phyloP scores from a whole-genome alignment of 306 rosid species.

The Amphicarpaea edgeworthii region DNA sequence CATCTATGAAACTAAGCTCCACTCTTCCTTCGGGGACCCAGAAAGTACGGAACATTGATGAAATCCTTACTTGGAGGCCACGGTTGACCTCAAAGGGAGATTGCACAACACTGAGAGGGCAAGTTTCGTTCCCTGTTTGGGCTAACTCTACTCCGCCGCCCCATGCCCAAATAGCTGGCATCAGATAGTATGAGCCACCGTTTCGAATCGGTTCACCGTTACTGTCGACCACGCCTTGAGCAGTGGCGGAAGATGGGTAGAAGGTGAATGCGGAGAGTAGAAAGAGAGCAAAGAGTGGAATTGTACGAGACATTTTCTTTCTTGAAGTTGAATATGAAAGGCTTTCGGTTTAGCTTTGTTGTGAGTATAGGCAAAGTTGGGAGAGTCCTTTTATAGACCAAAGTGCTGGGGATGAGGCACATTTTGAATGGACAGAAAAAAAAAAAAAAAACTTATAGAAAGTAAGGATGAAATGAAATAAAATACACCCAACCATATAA shows the following conservation, averaged over 20 bases:
- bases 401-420: too few species aligned
- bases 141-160: not conserved
- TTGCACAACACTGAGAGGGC: not conserved
- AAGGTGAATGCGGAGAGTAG: not conserved
- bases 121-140: not conserved
- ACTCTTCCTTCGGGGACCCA: not conserved
- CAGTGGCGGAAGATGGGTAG: not conserved
- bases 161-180: not conserved
- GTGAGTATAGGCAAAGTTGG: not conserved
- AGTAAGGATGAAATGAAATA: too few species aligned
- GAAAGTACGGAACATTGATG: fast-evolving
- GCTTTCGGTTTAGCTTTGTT: too few species aligned
- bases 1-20: not conserved
- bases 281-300: not conserved
- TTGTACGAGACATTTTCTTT: not conserved
- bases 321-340: not conserved
- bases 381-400: not conserved
- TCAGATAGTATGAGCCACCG: not conserved
- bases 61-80: not conserved
- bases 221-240: not conserved
- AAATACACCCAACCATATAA: too few species aligned
- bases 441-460: too few species aligned
- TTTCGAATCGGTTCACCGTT: not conserved
- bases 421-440: too few species aligned
- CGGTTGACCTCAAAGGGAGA: not conserved